phyloP scores from a whole-genome alignment of 768 basidiomycete genomes.

The Macrolepiota albuminosa region DNA sequence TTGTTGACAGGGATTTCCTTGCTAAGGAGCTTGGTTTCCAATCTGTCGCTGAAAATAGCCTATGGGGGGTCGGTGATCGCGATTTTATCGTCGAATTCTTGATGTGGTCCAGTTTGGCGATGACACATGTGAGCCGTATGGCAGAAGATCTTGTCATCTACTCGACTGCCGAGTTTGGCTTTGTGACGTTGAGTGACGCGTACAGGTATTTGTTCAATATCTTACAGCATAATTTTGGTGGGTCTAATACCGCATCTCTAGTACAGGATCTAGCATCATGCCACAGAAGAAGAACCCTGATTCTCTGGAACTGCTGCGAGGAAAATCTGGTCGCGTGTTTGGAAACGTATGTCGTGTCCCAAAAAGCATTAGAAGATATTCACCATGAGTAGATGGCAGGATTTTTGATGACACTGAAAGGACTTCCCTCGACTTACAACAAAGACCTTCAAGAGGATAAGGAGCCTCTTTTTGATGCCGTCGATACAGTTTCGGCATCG shows the following conservation, averaged over 20 bases:
- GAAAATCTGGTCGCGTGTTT: slow-evolving; percentile 92
- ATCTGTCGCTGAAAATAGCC: slow-evolving; percentile 89
- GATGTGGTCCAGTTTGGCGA: slow-evolving; percentile 91
- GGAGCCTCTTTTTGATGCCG: slow-evolving; percentile 92
- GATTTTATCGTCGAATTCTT: slow-evolving; percentile 97
- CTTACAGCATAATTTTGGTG: not conserved
- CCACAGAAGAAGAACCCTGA: slow-evolving; percentile 99
- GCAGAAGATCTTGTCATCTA: slow-evolving; percentile 97
- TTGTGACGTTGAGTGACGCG: slow-evolving; percentile 93
- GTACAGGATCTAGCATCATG: slow-evolving; percentile 99
- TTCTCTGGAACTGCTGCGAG: slow-evolving; percentile 90
- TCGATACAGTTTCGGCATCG: slow-evolving; percentile 84
- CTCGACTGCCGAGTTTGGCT: slow-evolving; percentile 96
- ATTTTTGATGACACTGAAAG: slow-evolving; percentile 96
- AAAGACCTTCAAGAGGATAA: slow-evolving; percentile 99
- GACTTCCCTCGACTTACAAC: slow-evolving; percentile 97
- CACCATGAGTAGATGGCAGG: slow-evolving; percentile 74
- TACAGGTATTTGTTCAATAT: slow-evolving; percentile 60
- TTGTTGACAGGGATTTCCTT: slow-evolving; percentile 89
- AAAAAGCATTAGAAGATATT: not conserved
- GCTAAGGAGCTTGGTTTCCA: slow-evolving; percentile 86
- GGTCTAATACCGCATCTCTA: slow-evolving; percentile 23
- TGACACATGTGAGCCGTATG: slow-evolving; percentile 91
- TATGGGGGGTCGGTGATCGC: slow-evolving; percentile 95
- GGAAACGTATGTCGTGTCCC: slow-evolving; percentile 59